These are phyloP conservation scores for Acacia acuminata DNA, from an alignment of 306 rosid genomes.

Conservation along the genomic window DNA sequence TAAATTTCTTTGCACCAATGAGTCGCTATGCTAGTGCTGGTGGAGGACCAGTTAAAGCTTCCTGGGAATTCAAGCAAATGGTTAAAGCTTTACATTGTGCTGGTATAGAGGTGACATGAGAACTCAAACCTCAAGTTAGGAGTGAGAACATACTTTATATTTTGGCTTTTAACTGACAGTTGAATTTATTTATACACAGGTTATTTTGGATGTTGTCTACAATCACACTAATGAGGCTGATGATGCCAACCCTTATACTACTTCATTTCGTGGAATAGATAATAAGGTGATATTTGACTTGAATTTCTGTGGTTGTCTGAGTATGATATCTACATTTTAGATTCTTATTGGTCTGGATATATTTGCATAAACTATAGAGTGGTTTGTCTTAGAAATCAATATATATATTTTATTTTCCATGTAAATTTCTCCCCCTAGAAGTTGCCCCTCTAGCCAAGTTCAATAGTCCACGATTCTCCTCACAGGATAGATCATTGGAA, in stretches of 20 bases:
- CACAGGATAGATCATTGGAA: conserved; percentile 17
- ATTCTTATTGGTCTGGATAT: neutral
- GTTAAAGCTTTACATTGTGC: conserved; percentile 91
- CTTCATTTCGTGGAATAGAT: conserved; percentile 97
- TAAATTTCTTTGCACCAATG: conserved; percentile 96
- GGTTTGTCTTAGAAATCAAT: conserved; percentile 3
- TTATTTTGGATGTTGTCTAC: conserved; percentile 95
- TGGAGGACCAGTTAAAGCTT: conserved; percentile 89
- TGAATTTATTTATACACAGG: conserved; percentile 49
- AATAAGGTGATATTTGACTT: conserved; percentile 70
- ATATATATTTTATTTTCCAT: neutral
- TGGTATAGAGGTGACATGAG: conserved; percentile 80
- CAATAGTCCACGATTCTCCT: conserved; percentile 22
- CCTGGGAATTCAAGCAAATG: conserved; percentile 87
- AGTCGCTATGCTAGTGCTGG: conserved; percentile 97
- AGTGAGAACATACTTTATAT: conserved; percentile 15
- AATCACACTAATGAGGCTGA: conserved; percentile 96
- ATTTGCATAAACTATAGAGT: neutral
- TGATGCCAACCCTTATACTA: conserved; percentile 69
- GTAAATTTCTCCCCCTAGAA: conserved; percentile 20
- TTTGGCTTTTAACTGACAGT: conserved; percentile 8
- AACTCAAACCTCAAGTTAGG: conserved; percentile 17
- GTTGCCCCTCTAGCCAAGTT: neutral
- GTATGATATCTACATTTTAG: neutral
- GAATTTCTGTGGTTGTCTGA: conserved; percentile 20